Base-by-base conservation (phyloP, 164 flowering plant genomes). In the Dillenia suffruticosa region DNA sequence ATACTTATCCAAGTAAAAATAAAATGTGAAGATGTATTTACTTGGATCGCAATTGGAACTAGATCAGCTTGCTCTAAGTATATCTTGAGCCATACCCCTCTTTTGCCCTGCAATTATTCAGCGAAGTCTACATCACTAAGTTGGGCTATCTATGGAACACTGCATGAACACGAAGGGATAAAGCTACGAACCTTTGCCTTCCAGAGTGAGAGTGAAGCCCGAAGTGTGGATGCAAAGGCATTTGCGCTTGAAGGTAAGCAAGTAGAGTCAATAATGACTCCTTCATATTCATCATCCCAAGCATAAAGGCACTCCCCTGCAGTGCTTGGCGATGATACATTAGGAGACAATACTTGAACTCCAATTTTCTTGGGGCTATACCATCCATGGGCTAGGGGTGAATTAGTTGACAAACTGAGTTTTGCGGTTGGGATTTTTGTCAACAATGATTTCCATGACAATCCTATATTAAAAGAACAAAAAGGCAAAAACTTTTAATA, bases 1-100 rank as follows among this genome's bases (percentile, higher is more conserved):
- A 5, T 26, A 26, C 40, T 3, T 26, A 26, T 26, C 40, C 40
- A 26, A 26, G 10, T 8, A 26, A 60, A 32, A 51, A 24, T 2
- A 57, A 9, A 11, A 13, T 32, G 9, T 15, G 3, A 44, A 45
- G 40, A 26, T 2, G 40, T 26, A 26, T 13, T 64, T 64, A 81
- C 88, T 81, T 82, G 75, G 46, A 86, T 76, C 14, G 88, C 91
- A 58, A 86, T 59, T n/a, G 91, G 88, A 69, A 86, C 77, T 54
- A 86, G 81, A 46, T 80, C 85, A 63, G 80, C 73, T 68, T 78
- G 80, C 52, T 80, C 83, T 44, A 44, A 51, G 19, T 64, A 57
- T 68, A 85, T 67, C 69, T 80, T 80, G 40, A 83, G 78, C 86
- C 90, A 83, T 56, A 83, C 40, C 12, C 88, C 83, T 68, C 67